Evolutionary conservation across 192 early-diverging fungal species (phyloP), one percentile per base, ranked within the genome.

Genomic region (Entomortierella beljakovae): DNA sequence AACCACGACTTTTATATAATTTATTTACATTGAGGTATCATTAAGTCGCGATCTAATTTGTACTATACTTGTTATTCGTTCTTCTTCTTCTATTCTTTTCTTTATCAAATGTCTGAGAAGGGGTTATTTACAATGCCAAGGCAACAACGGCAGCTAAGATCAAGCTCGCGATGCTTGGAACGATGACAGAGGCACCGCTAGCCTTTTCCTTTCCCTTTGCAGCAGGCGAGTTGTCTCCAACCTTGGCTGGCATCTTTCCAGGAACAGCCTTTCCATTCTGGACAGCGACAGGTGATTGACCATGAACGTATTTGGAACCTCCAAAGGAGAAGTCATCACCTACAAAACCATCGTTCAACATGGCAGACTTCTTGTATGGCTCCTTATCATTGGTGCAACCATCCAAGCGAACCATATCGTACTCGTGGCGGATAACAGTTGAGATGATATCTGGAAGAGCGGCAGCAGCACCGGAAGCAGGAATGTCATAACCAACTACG

Each of bases 341-440:
- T 9, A 82, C 83, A 57, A 75, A 82, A 11, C 81, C 81, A 13
- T 73, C 65, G 23, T 80, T 73, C 25, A 35, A n/a, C 33, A 75
- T 35, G 32, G 71, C 65, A 31, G 63, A 59, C 40, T 84, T 70
- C 51, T 84, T 84, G 70, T 86, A 86, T 2, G 85, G 85, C 0
- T 28, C 31, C 26, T 70, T 84, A 43, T 86, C 85, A n/a, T 82
- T 82, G n/a, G 76, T 66, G 61, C 85, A 86, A 8, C 85, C 85
- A 51, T 86, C 85, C 57, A 86, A 49, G 28, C 85, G 76, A 6
- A 86, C 85, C 85, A 86, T 86, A 53, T 81, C 83, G 42, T 86
- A 86, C 6, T 68, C 83, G 43, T 82, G 64, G 3, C 76, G 61
- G 55, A 84, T 76, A 33, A 86, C 75, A 20, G 81, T 42, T 8